These are phyloP conservation scores for Hypoxylon trugodes DNA, from an alignment of 495 filamentous ascomycete genomes.

Conservation along the genomic window DNA sequence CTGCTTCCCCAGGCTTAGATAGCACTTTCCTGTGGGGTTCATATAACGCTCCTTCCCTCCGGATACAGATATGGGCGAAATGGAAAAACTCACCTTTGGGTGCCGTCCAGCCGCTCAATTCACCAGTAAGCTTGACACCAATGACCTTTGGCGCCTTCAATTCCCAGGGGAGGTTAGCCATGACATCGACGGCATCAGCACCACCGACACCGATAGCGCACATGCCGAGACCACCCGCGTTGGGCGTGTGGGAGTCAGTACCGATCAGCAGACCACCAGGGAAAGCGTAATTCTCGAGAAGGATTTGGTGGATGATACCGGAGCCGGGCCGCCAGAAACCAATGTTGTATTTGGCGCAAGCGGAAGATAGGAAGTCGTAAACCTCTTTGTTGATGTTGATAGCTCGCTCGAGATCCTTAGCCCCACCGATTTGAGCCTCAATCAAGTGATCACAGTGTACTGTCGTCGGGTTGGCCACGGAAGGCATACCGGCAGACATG, in stretches of 20 bases:
- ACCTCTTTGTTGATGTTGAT: constrained; percentile 98
- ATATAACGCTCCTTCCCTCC: too few relatives aligned
- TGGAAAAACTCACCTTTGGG: constrained; percentile 72
- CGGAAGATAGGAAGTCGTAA: constrained; percentile 94
- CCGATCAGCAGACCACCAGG: constrained; percentile 98
- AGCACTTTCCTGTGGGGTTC: too few relatives aligned
- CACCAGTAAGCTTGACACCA: constrained; percentile 90
- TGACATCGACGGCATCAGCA: constrained; percentile 98
- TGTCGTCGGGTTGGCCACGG: constrained; percentile 92
- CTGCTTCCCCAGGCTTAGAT: too few relatives aligned
- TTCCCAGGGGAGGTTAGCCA: constrained; percentile 98
- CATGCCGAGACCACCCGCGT: constrained; percentile 97
- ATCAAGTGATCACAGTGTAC: constrained; percentile 99
- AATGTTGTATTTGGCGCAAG: constrained; percentile 99
- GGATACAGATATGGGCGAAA: too few relatives aligned
- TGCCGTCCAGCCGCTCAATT: constrained; percentile 91
- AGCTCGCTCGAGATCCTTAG: constrained; percentile 92
- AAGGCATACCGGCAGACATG: constrained; percentile 97
- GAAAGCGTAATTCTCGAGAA: constrained; percentile 99
- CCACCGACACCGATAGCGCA: constrained; percentile 97
- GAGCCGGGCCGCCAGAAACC: constrained; percentile 99
- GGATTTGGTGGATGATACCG: constrained; percentile 99
- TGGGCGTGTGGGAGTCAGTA: constrained; percentile 98
- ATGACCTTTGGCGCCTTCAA: constrained; percentile 97
- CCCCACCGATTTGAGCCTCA: constrained; percentile 93